Evolutionary conservation across 768 basidiomycete species (phyloP).

Genomic region (Leccinum longicurvipes): DNA sequence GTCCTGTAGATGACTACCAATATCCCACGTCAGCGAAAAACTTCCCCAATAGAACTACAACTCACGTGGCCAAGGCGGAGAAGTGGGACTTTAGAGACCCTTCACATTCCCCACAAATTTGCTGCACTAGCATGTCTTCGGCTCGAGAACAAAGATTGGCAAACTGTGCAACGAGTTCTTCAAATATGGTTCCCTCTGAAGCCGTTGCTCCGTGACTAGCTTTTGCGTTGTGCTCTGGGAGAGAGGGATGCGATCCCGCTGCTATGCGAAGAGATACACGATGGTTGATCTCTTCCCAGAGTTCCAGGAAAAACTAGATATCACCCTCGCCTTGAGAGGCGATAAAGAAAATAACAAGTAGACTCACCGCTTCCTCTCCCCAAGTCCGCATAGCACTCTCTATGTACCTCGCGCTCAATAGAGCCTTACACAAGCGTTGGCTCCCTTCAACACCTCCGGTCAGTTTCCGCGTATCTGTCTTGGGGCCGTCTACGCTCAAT

Average conservation of each 20-base stretch:
- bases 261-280: constrained; percentile 55
- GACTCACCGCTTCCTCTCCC: constrained; percentile 85
- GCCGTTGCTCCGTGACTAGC: constrained; percentile 27
- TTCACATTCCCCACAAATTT: constrained; percentile 81
- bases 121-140: constrained; percentile 84
- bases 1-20: constrained; percentile 12
- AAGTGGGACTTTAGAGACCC: constrained; percentile 71
- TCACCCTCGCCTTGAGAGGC: constrained; percentile 1
- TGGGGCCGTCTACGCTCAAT: constrained; percentile 49
- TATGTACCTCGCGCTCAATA: constrained; percentile 77
- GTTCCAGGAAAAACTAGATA: constrained; percentile 83
- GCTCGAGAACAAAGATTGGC: constrained; percentile 58
- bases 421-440: constrained; percentile 80
- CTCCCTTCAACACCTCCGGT: constrained; percentile 84
- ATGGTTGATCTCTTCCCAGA: constrained; percentile 77
- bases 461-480: constrained; percentile 54
- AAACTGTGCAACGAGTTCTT: constrained; percentile 68
- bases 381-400: constrained; percentile 67
- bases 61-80: constrained; percentile 44
- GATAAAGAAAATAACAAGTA: neutral
- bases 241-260: constrained; percentile 44
- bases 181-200: constrained; percentile 72
- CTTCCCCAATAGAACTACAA: constrained; percentile 1
- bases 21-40: constrained; percentile 1
- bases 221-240: constrained; percentile 42